These are phyloP conservation scores for Rhodamnia rubescens DNA, from an alignment of 345 rosid species.

Conservation along the genomic window DNA sequence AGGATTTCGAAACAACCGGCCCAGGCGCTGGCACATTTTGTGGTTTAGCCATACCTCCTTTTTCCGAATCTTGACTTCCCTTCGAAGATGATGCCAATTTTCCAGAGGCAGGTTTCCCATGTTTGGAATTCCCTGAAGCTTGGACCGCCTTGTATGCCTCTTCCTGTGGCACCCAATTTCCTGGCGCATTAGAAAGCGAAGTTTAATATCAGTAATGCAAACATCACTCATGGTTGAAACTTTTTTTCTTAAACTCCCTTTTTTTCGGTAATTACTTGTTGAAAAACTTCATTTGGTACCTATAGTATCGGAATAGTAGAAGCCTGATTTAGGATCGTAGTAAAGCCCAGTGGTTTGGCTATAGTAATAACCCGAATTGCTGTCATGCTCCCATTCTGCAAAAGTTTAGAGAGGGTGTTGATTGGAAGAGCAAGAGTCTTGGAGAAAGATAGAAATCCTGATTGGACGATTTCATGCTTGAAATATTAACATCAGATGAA, in stretches of 20 bases:
- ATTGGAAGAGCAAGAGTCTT: neutral
- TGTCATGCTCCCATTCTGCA: slow-evolving; percentile 71
- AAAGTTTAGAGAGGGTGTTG: neutral
- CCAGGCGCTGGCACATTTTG: slow-evolving; percentile 41
- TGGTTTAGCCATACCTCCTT: slow-evolving; percentile 11
- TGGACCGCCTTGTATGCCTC: slow-evolving; percentile 60
- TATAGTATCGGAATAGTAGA: slow-evolving; percentile 73
- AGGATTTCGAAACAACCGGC: slow-evolving; percentile 43
- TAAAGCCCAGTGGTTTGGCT: slow-evolving; percentile 43
- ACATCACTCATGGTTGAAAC: neutral
- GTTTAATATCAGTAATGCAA: neutral
- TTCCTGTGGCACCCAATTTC: slow-evolving; percentile 77
- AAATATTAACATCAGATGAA: neutral
- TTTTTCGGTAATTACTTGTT: neutral
- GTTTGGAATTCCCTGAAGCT: slow-evolving; percentile 21
- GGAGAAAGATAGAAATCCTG: neutral
- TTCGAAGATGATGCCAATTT: slow-evolving; percentile 18
- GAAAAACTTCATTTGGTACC: slow-evolving; percentile 20
- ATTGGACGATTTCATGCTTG: neutral
- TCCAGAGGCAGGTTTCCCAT: slow-evolving; percentile 24
- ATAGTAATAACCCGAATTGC: slow-evolving; percentile 61
- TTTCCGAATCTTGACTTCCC: slow-evolving; percentile 19
- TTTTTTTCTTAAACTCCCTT: neutral
- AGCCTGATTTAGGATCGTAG: slow-evolving; percentile 77
- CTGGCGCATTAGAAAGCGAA: slow-evolving; percentile 36